A percentile compares a stretch with the other conserved stretches of the same genome.
phyloP scores from a whole-genome alignment of 257 asterid genomes.

The Oldenlandia corymbosa region DNA sequence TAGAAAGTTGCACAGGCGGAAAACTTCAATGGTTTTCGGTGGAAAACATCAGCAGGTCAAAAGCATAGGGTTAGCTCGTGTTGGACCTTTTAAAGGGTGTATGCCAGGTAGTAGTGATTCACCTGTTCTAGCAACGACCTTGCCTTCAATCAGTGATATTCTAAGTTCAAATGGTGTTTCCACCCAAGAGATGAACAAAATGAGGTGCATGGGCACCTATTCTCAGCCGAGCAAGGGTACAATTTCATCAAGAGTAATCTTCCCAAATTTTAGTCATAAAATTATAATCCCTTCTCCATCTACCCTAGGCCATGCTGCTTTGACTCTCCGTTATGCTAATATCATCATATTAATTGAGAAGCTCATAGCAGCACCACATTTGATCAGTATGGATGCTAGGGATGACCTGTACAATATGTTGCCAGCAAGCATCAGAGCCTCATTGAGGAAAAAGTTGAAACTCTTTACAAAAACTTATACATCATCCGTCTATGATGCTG shows the following conservation, averaged over 20 bases:
- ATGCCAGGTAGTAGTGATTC: slow-evolving; percentile 50
- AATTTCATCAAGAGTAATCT: slow-evolving; percentile 18
- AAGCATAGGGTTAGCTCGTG: slow-evolving; percentile 33
- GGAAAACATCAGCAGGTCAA: slow-evolving; percentile 35
- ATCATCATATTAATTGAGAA: slow-evolving; percentile 56
- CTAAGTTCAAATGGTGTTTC: slow-evolving; percentile 29
- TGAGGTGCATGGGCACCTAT: slow-evolving; percentile 15
- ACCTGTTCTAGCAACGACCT: slow-evolving; percentile 36
- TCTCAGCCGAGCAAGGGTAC: slow-evolving; percentile 16
- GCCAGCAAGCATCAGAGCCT: slow-evolving; percentile 50
- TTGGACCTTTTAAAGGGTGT: slow-evolving; percentile 61
- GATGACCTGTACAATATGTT: slow-evolving; percentile 76
- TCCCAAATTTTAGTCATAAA: slow-evolving; percentile 37
- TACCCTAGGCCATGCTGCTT: slow-evolving; percentile 61
- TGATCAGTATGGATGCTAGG: slow-evolving; percentile 60
- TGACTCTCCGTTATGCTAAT: slow-evolving; percentile 67
- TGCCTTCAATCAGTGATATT: slow-evolving; percentile 37
- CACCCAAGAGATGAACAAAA: slow-evolving; percentile 12
- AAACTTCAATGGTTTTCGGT: slow-evolving; percentile 32
- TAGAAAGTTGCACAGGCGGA: slow-evolving; percentile 33
- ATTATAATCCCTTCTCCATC: slow-evolving; percentile 33
- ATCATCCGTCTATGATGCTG: slow-evolving; percentile 43
- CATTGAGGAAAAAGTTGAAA: slow-evolving; percentile 45
- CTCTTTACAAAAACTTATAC: slow-evolving; percentile 23
- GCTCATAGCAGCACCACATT: slow-evolving; percentile 55